Evolutionary conservation across 306 rosid species (phyloP).

Genomic region (Ormosia emarginata): DNA sequence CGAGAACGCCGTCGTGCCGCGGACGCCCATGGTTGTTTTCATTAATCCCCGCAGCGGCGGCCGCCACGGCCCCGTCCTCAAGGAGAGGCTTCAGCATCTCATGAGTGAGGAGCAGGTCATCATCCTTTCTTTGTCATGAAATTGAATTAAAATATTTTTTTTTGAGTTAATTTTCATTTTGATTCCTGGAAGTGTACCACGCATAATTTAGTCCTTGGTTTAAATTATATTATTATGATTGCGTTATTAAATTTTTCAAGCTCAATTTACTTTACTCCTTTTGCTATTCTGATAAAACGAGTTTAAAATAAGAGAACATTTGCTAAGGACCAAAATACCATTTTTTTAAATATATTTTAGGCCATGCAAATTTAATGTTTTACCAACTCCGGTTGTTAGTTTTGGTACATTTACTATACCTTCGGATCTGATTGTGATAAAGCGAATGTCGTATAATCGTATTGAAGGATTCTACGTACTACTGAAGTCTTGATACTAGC

Average conservation of each 20-base stretch:
- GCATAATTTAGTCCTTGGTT: too few relatives aligned
- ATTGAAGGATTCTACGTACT: not conserved
- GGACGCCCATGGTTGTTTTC: slow-evolving; percentile 67
- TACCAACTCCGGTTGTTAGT: not conserved
- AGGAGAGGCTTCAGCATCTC: slow-evolving; percentile 67
- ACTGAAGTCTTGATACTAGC: not conserved
- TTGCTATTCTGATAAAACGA: not conserved
- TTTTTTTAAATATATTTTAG: too few relatives aligned
- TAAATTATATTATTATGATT: too few relatives aligned
- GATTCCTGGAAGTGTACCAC: too few relatives aligned
- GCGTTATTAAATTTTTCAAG: too few relatives aligned
- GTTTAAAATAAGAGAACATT: not conserved
- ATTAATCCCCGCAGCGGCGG: slow-evolving; percentile 86
- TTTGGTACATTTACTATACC: not conserved
- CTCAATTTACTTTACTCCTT: not conserved
- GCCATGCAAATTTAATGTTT: not conserved
- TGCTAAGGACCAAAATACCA: too few relatives aligned
- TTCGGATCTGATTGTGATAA: not conserved
- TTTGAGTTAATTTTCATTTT: too few relatives aligned
- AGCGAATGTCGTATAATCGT: not conserved
- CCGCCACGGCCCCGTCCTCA: slow-evolving; percentile 71
- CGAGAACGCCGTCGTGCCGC: slow-evolving; percentile 29
- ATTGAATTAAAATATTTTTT: too few relatives aligned
- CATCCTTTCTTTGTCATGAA: not conserved
- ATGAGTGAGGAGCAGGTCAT: slow-evolving; percentile 88